Base-by-base conservation (phyloP, 2,329 filamentous ascomycete genomes). In the Simplicillium aogashimaense region DNA sequence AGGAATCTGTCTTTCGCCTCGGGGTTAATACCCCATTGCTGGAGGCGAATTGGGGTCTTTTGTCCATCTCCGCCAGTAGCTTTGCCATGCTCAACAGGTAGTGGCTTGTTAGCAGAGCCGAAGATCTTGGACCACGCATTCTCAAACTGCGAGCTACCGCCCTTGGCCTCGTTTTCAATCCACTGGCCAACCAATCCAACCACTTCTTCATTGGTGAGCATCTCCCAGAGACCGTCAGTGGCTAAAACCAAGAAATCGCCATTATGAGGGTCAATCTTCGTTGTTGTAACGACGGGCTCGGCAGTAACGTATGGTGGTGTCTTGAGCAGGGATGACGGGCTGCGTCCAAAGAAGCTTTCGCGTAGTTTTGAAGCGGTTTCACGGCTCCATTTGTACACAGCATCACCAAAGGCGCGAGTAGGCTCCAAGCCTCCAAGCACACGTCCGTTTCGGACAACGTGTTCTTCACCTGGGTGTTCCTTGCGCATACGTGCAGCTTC, bases 171-270 rank as follows among this genome's bases (percentile, higher is more conserved):
- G 16, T 77, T 78, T 59, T 98, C 92, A 36, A 98, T 78, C 92
- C 92, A 98, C 60, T 94, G 87, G 13, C 90, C 94, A 4, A 98
- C 92, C 3, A 98, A 76, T 1, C 92, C 92, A 38, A 98, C 85
- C 1, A 95, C 92, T 66, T 98, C 92, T 57, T 98, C 92, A 53
- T 97, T 98, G 36, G 87, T 95, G 45, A 98, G 72, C 92, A 97
- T 97, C 64, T 98, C 92, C 92, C 92, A 98, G 1, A 98, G 72
- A 4, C 92, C 92, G 57, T 98, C 92, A 0, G 92, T 95, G 16
- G 92, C 92, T 71, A 98, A 81, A 45, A 98, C 90, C 11, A 98
- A 72, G 53, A 98, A 98, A 57, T 98, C 92, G 35, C 90, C 89
- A 46, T 86, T 86, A 40, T 86, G 78, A 1, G 92, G 92, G 51